phyloP scores from a whole-genome alignment of 2,329 filamentous ascomycete species.

The Claviceps sp. region DNA sequence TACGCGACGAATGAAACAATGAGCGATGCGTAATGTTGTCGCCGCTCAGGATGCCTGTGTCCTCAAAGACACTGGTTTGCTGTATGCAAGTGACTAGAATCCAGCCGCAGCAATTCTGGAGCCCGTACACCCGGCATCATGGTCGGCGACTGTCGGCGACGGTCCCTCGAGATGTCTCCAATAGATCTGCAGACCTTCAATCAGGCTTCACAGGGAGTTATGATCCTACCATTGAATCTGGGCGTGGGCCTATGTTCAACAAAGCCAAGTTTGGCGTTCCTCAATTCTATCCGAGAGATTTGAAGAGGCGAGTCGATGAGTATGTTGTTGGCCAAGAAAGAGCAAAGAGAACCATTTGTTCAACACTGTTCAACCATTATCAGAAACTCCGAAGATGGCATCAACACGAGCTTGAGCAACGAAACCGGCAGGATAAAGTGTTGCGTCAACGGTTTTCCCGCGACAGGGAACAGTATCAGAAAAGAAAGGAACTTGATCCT shows the following conservation, averaged over 20 bases:
- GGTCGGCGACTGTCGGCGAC: conserved; percentile 1
- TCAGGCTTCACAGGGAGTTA: conserved; percentile 47
- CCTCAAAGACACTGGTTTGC: background rate
- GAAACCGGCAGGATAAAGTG: conserved; percentile 45
- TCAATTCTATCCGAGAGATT: conserved; percentile 48
- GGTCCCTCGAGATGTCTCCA: conserved; percentile 12
- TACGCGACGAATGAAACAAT: background rate
- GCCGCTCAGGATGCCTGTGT: conserved; percentile 1
- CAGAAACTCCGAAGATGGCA: conserved; percentile 69
- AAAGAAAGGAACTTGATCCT: conserved; percentile 49
- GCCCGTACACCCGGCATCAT: background rate
- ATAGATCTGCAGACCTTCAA: conserved; percentile 36
- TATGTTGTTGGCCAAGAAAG: conserved; percentile 94
- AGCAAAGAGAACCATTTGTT: conserved; percentile 84
- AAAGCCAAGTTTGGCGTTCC: conserved; percentile 45
- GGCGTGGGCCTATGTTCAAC: conserved; percentile 46
- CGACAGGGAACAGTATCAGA: conserved; percentile 46
- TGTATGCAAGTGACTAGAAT: background rate
- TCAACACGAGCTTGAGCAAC: conserved; percentile 59
- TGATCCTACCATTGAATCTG: conserved; percentile 38
- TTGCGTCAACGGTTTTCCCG: conserved; percentile 57
- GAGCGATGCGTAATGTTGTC: background rate
- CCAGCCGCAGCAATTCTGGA: background rate
- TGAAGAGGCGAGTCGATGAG: conserved; percentile 87
- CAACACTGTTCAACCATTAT: conserved; percentile 94